Evolutionary conservation across 495 filamentous ascomycete genomes (phyloP), one percentile per base, ranked within the genome.

Genomic region (Astrocystis sublimbata): DNA sequence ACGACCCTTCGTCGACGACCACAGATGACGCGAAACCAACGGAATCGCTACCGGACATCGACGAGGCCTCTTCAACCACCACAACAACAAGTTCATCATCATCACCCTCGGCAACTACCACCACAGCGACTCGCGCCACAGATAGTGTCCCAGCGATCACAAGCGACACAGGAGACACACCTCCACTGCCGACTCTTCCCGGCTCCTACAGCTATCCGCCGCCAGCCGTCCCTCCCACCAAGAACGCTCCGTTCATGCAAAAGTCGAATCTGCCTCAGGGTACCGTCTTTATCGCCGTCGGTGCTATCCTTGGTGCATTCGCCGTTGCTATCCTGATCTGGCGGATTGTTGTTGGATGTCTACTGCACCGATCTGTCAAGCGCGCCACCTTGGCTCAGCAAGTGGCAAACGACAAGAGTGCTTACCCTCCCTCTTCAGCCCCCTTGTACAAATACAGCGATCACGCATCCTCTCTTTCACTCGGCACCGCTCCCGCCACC

Each of bases 271-370:
- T 92, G 7, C 94, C 94, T 0, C 92, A 98, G 76, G 94, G 94
- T 17, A 97, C 94, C 24, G 88, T 98, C 33, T 98, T 98, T 79
- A 98, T 98, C 70, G 87, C 83, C 41, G 96, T 97, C 19, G 94
- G 96, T 46, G 91, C 92, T 19, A 88, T 88, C 31, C 83, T 98
- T 4, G 96, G 89, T 30, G 86, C 92, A 60, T 85, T 97, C 60
- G 92, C 86, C 4, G 76, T 91, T 10, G 83, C 87, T 23, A 83
- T 98, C 17, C 82, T 98, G 2, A 82, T 87, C 55, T 98, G 94
- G 94, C 90, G 94, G 56, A 88, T 82, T 47, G 83, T 96, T 58
- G 87, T 98, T 21, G 92, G 90, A 65, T 97, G 91, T 87, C 91
- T 92, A 13, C 81, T 98, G 23, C 93, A 97, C 73, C 91, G 93